Evolutionary conservation across 768 basidiomycete species (phyloP).

Genomic region (Pleurotus cornucopiae): DNA sequence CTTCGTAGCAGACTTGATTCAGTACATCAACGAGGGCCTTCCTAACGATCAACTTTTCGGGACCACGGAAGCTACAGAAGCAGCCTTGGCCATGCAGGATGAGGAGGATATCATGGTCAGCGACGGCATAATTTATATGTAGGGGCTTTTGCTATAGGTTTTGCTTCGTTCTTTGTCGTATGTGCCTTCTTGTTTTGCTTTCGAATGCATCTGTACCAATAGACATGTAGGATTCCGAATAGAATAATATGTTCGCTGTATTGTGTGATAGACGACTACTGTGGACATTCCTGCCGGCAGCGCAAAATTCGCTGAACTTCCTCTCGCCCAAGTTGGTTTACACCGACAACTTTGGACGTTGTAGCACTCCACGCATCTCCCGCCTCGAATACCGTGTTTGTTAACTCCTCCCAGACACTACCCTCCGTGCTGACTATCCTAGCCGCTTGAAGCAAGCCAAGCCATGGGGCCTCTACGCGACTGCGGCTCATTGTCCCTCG

Average conservation of each 20-base stretch:
- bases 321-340: slow-evolving; percentile 58
- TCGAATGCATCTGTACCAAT: not conserved
- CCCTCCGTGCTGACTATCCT: slow-evolving; percentile 62
- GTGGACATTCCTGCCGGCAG: slow-evolving; percentile 29
- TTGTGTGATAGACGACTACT: not conserved
- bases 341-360: slow-evolving; percentile 48
- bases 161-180: not conserved
- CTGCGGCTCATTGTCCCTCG: slow-evolving; percentile 34
- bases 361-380: slow-evolving; percentile 55
- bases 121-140: slow-evolving; percentile 82
- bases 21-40: slow-evolving; percentile 75
- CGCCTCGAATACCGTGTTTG: slow-evolving; percentile 44
- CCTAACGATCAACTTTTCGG: slow-evolving; percentile 68
- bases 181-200: not conserved
- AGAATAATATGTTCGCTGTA: no score
- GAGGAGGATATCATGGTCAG: slow-evolving; percentile 84
- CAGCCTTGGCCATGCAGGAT: slow-evolving; percentile 73
- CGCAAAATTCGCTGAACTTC: slow-evolving; percentile 58
- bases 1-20: slow-evolving; percentile 64
- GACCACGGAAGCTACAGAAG: slow-evolving; percentile 71
- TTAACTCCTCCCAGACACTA: slow-evolving; percentile 42
- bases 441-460: slow-evolving; percentile 63
- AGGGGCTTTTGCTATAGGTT: slow-evolving; percentile 32
- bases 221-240: not conserved
- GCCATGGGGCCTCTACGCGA: slow-evolving; percentile 75